phyloP scores from a whole-genome alignment of 352 stramenopile species.

The Salisapilia sapeloensis region DNA sequence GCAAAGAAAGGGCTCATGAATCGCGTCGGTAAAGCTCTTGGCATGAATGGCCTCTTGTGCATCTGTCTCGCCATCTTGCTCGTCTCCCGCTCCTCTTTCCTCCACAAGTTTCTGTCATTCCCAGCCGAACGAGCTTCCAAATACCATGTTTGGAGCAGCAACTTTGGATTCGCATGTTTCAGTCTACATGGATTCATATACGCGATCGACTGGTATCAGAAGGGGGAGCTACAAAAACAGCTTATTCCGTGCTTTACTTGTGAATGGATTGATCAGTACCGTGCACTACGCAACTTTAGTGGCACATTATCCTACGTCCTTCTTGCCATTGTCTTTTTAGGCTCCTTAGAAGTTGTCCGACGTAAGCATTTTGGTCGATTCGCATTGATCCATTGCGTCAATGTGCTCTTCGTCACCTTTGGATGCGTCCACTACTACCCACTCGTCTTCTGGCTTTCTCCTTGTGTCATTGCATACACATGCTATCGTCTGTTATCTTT shows the following conservation, averaged over 20 bases:
- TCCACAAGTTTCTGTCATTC: constrained; percentile 32
- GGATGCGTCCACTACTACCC: constrained; percentile 57
- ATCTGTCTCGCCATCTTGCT: constrained; percentile 41
- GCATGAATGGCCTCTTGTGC: constrained; percentile 32
- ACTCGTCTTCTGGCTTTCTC: constrained; percentile 33
- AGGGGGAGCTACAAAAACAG: constrained; percentile 26
- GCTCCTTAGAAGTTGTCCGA: constrained; percentile 30
- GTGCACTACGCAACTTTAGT: constrained; percentile 40
- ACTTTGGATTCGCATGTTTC: constrained; percentile 23
- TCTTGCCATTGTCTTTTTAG: constrained; percentile 17
- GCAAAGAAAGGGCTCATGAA: constrained; percentile 30
- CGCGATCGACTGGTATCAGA: constrained; percentile 22
- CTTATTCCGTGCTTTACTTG: constrained; percentile 38
- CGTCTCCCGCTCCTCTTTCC: constrained; percentile 39
- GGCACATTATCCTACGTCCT: constrained; percentile 27
- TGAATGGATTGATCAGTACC: constrained; percentile 24
- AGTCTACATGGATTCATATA: constrained; percentile 38
- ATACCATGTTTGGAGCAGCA: constrained; percentile 48
- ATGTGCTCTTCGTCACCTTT: constrained; percentile 19
- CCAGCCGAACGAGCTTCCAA: constrained; percentile 32
- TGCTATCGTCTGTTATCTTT: constrained; percentile 37
- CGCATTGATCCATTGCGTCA: constrained; percentile 29
- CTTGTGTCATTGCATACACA: constrained; percentile 29
- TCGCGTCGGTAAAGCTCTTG: constrained; percentile 28
- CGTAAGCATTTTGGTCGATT: constrained; percentile 36